A percentile compares a stretch with the other conserved stretches of the same genome.
phyloP scores from a whole-genome alignment of 768 basidiomycete genomes.

The Psilocybe cyanescens region DNA sequence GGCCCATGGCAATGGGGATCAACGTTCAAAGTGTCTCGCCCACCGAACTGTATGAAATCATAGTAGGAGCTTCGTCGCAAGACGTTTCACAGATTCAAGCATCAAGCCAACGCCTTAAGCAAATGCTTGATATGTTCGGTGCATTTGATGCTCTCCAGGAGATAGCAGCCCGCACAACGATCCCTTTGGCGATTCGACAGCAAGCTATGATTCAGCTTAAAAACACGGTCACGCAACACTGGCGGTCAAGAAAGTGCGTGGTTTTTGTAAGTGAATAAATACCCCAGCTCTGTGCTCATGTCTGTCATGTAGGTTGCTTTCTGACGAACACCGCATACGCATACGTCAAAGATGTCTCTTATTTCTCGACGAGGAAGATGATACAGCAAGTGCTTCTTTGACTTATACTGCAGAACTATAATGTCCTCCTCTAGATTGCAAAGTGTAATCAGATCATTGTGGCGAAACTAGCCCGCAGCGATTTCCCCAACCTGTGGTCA shows the following conservation, averaged over 20 bases:
- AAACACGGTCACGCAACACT: constrained; percentile 73
- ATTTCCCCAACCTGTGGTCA: constrained; percentile 78
- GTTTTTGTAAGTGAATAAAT: not conserved
- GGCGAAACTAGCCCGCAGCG: constrained; percentile 76
- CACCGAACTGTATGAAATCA: constrained; percentile 67
- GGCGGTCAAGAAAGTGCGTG: constrained; percentile 77
- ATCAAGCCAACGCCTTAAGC: constrained; percentile 64
- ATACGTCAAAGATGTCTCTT: constrained; percentile 68
- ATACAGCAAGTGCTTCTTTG: constrained; percentile 51
- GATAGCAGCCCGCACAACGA: constrained; percentile 63
- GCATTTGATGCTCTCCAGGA: constrained; percentile 73
- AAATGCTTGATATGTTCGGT: constrained; percentile 69
- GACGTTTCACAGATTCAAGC: constrained; percentile 57
- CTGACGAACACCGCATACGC: constrained; percentile 65
- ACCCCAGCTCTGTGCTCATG: constrained; percentile 5
- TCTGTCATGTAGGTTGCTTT: constrained; percentile 54
- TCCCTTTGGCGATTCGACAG: constrained; percentile 72
- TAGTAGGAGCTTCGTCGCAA: constrained; percentile 75
- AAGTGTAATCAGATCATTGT: constrained; percentile 78
- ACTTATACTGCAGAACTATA: constrained; percentile 3
- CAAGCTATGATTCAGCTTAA: constrained; percentile 92
- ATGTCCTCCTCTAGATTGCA: constrained; percentile 61
- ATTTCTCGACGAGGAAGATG: constrained; percentile 79
- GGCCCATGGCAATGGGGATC: constrained; percentile 31
- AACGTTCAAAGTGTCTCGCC: constrained; percentile 52